These are phyloP conservation scores for Yamadazyma tumulicola DNA, from an alignment of 805 yeast species.

Conservation along the genomic window DNA sequence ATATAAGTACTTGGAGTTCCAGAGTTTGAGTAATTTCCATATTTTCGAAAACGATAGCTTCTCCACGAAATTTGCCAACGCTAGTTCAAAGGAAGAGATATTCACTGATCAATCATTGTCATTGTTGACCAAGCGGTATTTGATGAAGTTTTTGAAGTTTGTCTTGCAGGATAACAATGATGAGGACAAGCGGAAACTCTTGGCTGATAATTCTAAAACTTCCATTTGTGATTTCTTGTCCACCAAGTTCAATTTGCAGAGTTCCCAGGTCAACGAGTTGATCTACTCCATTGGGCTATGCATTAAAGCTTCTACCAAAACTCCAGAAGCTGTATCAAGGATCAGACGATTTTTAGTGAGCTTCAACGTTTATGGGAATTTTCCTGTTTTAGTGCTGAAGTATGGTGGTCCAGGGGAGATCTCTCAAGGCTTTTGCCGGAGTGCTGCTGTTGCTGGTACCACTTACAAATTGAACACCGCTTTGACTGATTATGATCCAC, in stretches of 20 bases:
- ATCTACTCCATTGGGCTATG: slow-evolving; percentile 84
- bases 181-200: slow-evolving; percentile 53
- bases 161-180: slow-evolving; percentile 58
- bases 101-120: slow-evolving; percentile 83
- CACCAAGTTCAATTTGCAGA: slow-evolving; percentile 65
- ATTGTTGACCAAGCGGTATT: slow-evolving; percentile 69
- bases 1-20: slow-evolving; percentile 87
- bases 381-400: slow-evolving; percentile 88
- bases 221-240: slow-evolving; percentile 59
- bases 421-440: slow-evolving; percentile 94
- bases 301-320: slow-evolving; percentile 53
- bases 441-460: slow-evolving; percentile 98
- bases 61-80: slow-evolving; percentile 68
- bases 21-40: slow-evolving; percentile 82
- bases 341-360: slow-evolving; percentile 81
- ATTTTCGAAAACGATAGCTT: slow-evolving; percentile 91
- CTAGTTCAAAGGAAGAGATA: slow-evolving; percentile 79
- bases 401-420: slow-evolving; percentile 96
- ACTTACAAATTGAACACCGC: slow-evolving; percentile 80
- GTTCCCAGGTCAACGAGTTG: slow-evolving; percentile 76
- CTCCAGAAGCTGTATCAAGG: slow-evolving; percentile 74
- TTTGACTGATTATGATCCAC: slow-evolving; percentile 62
- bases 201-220: slow-evolving; percentile 52
- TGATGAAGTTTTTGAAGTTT: slow-evolving; percentile 91
- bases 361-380: slow-evolving; percentile 88